Base-by-base conservation (phyloP, 106 monocot genomes). In the Apostasia ramifera region DNA sequence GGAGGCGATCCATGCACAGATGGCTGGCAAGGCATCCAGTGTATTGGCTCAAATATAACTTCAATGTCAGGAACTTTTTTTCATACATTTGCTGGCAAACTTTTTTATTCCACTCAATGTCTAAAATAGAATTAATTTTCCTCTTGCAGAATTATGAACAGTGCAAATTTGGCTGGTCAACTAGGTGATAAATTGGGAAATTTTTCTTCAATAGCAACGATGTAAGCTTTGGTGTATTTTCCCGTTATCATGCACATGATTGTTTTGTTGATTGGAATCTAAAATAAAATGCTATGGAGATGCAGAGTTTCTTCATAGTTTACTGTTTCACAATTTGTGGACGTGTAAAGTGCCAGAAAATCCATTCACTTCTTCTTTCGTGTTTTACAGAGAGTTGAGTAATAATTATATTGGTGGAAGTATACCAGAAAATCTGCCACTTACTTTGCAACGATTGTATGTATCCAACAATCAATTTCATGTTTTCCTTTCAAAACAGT, bases 381-480 rank as follows among this genome's bases (percentile, higher is more conserved):
- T 68, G 45, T 71, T 47, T 76, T 69, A 44, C 78, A 99, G 98
- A 78, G 88, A 93, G 70, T 74, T 99, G 44, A 99, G 98, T 82
- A 99, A 93, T 72, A 93, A 99, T 66, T 90, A 83, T 67, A 99
- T 99, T 69, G 98, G 98, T 57, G 98, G 93, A 63, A 83, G 61
- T 52, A 90, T 99, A 74, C 98, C 98, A 50, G 85, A 90, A 61
- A 85, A 71, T 80, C 76, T 99, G 40, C 98, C 98, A 70, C 12
- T 73, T 63, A 93, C 93, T 46, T 53, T 99, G 78, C 81, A 69
- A 60, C 62, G 66, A 70, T 78, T 99, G 98, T 99, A 99, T 70
- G 89, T 59, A 42, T 70, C 61, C 45, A 68, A 11, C 13, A 39
- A 57, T 44, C 5, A 10, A 64, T 39, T 11, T 39, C 37, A 50